Evolutionary conservation across 192 early-diverging fungal genomes (phyloP), one percentile per base, ranked within the genome.

Genomic region (Podila horticola): DNA sequence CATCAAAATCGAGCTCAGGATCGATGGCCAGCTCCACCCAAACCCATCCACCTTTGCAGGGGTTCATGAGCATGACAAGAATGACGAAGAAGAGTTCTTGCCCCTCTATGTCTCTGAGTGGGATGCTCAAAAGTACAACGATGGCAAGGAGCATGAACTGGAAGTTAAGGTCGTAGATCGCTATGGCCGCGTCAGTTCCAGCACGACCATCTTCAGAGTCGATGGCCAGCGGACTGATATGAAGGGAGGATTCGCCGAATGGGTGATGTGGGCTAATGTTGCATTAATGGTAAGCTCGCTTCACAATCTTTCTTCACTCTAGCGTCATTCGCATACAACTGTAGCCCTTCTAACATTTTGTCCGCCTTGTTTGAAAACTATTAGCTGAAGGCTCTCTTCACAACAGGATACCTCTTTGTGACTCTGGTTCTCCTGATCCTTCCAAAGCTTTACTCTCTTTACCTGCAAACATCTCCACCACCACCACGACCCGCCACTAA

Each of bases 101-200:
- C 96, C 94, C 11, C 84, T 98, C 24, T 98, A 93, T 89, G 85
- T 85, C 0, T 74, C 85, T 2, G 82, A 84, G 19, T 98, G 95
- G 95, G 85, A 94, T 66, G 89, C 95, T 22, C 68, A 75, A 6
- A 29, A 66, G 22, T 98, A 88, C 71, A 85, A 94, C 71, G 92
- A 95, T 62, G 90, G 88, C 22, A 61, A 72, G 33, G 82, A 89
- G 7, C 95, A 97, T 69, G 49, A 67, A 30, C 45, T 98, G 9
- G 69, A 81, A 15, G 85, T 97, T 8, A 86, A 84, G 61, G 95
- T 88, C 3, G 71, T 69, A 3, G 94, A 96, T 62, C 64, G 72
- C 1, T 71, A 61, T 8, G 93, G 93, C 15, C 79, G 77, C 17
- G 67, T 70, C 0, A 90, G 89, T 0, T 79, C 70, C 24, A 77